These are phyloP conservation scores for Podospora didyma DNA, from an alignment of 495 filamentous ascomycete genomes.

Conservation along the genomic window DNA sequence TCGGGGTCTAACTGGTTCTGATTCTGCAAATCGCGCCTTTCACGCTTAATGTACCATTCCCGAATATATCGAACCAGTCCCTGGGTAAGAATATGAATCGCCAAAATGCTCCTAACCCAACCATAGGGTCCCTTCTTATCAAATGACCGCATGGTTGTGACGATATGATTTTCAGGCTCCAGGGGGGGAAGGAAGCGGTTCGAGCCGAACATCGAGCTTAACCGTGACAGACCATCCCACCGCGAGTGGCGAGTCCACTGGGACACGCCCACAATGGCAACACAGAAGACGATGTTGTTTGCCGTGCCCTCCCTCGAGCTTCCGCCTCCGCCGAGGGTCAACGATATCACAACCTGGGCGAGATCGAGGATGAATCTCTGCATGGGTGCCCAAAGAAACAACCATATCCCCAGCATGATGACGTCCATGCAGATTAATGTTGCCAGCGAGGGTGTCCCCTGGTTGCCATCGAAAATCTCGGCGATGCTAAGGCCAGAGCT, in stretches of 20 bases:
- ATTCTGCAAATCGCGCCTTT: constrained; percentile 44
- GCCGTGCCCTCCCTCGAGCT: constrained; percentile 69
- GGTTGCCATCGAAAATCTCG: constrained; percentile 48
- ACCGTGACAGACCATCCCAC: constrained; percentile 38
- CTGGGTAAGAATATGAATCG: constrained; percentile 87
- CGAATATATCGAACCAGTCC: constrained; percentile 61
- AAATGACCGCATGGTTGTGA: constrained; percentile 34
- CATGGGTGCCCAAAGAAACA: constrained; percentile 84
- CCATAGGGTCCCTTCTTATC: constrained; percentile 48
- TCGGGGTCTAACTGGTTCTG: constrained; percentile 45
- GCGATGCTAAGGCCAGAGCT: constrained; percentile 49
- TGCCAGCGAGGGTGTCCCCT: constrained; percentile 66
- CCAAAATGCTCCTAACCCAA: constrained; percentile 59
- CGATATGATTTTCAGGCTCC: constrained; percentile 39
- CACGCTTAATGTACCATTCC: constrained; percentile 54
- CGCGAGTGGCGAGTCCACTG: constrained; percentile 55
- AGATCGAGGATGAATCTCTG: constrained; percentile 88
- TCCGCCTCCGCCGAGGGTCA: constrained; percentile 85
- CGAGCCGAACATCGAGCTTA: constrained; percentile 38
- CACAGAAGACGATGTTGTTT: constrained; percentile 70
- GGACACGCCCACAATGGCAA: constrained; percentile 75
- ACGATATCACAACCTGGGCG: constrained; percentile 93
- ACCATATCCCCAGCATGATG: constrained; percentile 77
- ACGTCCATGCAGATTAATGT: constrained; percentile 80
- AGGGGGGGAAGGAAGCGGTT: constrained; percentile 35